These are phyloP conservation scores for Acrocalymma vagum DNA, from an alignment of 2,329 filamentous ascomycete species.

Conservation along the genomic window DNA sequence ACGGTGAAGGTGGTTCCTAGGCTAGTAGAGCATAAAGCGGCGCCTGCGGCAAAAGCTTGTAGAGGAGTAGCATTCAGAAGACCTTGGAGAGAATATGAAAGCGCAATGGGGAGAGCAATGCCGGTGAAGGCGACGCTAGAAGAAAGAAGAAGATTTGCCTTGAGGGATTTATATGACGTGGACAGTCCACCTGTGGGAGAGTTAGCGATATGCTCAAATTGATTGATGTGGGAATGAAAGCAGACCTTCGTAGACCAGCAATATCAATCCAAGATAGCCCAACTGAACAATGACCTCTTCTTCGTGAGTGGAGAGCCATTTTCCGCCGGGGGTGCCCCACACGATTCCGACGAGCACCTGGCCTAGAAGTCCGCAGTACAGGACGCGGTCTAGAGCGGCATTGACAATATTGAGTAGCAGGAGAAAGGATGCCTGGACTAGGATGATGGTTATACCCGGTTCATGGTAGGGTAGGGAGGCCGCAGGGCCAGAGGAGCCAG, in stretches of 20 bases:
- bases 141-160: conserved; percentile 69
- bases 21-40: conserved; percentile 77
- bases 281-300: conserved; percentile 69
- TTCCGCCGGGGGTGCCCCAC: conserved; percentile 72
- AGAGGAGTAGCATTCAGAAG: conserved; percentile 62
- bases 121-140: conserved; percentile 71
- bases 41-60: conserved; percentile 76
- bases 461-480: conserved; percentile 67
- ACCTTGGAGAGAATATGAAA: conserved; percentile 68
- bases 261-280: conserved; percentile 76
- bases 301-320: conserved; percentile 62
- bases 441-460: conserved; percentile 66
- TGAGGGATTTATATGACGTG: conserved; percentile 63
- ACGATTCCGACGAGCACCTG: conserved; percentile 75
- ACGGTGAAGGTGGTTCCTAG: conserved; percentile 76
- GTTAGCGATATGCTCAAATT: conserved; percentile 9
- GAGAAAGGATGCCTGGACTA: conserved; percentile 69
- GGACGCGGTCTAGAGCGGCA: conserved; percentile 62
- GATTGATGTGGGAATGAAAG: conserved; percentile 7
- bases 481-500: conserved; percentile 22
- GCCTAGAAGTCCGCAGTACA: conserved; percentile 77
- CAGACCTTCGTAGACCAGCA: conserved; percentile 74
- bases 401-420: conserved; percentile 69
- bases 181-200: conserved; percentile 64
- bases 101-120: conserved; percentile 68